These are phyloP conservation scores for Thalia dealbata DNA, from an alignment of 176 grass and related monocot species.

Conservation along the genomic window DNA sequence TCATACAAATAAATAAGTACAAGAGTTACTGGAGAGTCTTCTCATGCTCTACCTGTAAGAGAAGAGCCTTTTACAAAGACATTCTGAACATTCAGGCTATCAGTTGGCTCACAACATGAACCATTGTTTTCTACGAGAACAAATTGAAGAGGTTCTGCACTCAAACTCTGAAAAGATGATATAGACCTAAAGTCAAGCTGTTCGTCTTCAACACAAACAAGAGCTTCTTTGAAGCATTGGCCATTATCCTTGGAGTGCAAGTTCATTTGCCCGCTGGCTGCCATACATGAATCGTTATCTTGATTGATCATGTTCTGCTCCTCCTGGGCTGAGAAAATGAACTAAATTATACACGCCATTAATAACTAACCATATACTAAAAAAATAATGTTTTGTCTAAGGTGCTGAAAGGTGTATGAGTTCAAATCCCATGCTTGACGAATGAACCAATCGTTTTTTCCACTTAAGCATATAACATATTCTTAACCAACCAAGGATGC, in stretches of 20 bases:
- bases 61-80: conserved; percentile 27
- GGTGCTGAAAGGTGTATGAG: too few relatives aligned
- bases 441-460: too few relatives aligned
- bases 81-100: conserved; percentile 27
- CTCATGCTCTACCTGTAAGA: conserved; percentile 48
- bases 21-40: conserved; percentile 33
- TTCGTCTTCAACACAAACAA: conserved; percentile 30
- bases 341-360: conserved; percentile 8
- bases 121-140: conserved; percentile 16
- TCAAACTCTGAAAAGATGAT: conserved; percentile 41
- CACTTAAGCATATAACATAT: too few relatives aligned
- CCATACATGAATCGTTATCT: conserved; percentile 10
- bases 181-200: conserved; percentile 47
- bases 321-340: conserved; percentile 15
- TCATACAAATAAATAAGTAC: conserved; percentile 22
- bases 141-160: conserved; percentile 27
- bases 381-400: too few relatives aligned
- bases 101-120: conserved; percentile 24
- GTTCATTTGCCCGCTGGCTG: background rate
- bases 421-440: too few relatives aligned
- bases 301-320: conserved; percentile 16
- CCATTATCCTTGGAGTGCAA: conserved; percentile 1
- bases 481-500: too few relatives aligned
- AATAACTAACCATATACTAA: too few relatives aligned
- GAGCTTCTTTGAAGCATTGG: background rate